Base-by-base conservation (phyloP, 805 yeast species). In the Yamadazyma scolyti region DNA sequence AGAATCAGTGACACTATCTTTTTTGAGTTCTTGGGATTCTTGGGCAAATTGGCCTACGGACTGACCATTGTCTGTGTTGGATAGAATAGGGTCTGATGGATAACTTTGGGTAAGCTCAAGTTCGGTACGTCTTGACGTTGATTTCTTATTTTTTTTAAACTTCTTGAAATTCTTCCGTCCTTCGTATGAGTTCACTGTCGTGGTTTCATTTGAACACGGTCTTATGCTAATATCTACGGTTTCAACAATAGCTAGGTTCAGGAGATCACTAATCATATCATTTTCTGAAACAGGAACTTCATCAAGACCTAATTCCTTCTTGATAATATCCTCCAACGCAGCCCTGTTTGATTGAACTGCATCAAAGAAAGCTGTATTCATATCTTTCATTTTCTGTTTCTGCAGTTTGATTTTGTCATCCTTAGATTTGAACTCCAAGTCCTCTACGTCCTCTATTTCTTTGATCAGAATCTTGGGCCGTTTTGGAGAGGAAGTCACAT, bases 221-320 rank as follows among this genome's bases (percentile, higher is more conserved):
- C 61, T 28, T 8, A 43, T 17, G 9, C 30, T 28, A 2, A 61
- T 36, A 14, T 50, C 52, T 6, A 52, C 52, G 6, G 46, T 42
- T 34, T 61, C 65, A 4, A 61, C 64, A 10, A 58, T 50, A 1
- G 56, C 58, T 16, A 61, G 33, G 24, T 52, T 46, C n/a, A 39
- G 35, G 7, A 57, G 33, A 14, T 39, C 30, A n/a, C n/a, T 23
- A 12, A 23, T 32, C 17, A 33, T 40, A 3, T 47, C n/a, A n/a
- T 40, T 43, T 1, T 34, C 34, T 7, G 31, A 34, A 8, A 32
- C 36, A 5, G 8, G 3, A 11, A 27, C 31, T 5, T 23, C 28
- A 3, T 42, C 44, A 5, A 54, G 36, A 2, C 62, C 65, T 6
- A 57, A 43, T 25, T 52, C 54, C 22, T 44, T 37, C n/a, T 49